A percentile compares a stretch with the other conserved stretches of the same genome.
phyloP scores from a whole-genome alignment of 257 asterid species.

The Solanum virginianum region DNA sequence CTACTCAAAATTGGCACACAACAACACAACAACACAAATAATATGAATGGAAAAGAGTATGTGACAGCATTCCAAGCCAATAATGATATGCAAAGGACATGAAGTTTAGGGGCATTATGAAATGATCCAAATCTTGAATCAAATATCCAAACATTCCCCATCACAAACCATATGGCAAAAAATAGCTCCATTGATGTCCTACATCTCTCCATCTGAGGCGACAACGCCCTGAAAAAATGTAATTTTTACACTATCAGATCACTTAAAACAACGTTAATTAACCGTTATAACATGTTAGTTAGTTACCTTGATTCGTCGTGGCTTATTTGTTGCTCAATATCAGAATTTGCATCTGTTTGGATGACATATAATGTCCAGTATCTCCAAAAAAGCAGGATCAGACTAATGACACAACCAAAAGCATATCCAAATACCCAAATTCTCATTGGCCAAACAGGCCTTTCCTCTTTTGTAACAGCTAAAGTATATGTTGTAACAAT shows the following conservation, averaged over 20 bases:
- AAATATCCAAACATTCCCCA: conserved; percentile 92
- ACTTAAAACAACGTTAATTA: not conserved
- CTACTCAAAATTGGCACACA: conserved; percentile 73
- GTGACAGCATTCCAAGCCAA: conserved; percentile 82
- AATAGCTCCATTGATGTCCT: conserved; percentile 54
- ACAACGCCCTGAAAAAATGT: conserved; percentile 23
- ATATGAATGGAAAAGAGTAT: conserved; percentile 83
- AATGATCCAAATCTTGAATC: conserved; percentile 73
- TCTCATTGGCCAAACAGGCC: conserved; percentile 93
- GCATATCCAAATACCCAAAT: conserved; percentile 76
- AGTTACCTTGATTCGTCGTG: conserved; percentile 53
- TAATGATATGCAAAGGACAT: conserved; percentile 64
- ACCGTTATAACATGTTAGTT: too few species aligned
- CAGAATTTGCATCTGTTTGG: conserved; percentile 21
- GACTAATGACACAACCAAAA: conserved; percentile 53
- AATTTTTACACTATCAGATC: not conserved
- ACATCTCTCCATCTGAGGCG: conserved; percentile 44
- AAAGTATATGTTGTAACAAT: conserved; percentile 25
- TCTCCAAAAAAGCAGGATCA: conserved; percentile 40
- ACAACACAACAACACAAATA: conserved; percentile 69
- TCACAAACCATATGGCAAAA: conserved; percentile 94
- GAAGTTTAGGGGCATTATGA: conserved; percentile 62
- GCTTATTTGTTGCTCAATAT: conserved; percentile 62
- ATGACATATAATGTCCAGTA: conserved; percentile 19
- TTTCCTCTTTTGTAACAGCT: conserved; percentile 45